phyloP scores from a whole-genome alignment of 2,329 filamentous ascomycete species.

The Neopestalotiopsis sp. region DNA sequence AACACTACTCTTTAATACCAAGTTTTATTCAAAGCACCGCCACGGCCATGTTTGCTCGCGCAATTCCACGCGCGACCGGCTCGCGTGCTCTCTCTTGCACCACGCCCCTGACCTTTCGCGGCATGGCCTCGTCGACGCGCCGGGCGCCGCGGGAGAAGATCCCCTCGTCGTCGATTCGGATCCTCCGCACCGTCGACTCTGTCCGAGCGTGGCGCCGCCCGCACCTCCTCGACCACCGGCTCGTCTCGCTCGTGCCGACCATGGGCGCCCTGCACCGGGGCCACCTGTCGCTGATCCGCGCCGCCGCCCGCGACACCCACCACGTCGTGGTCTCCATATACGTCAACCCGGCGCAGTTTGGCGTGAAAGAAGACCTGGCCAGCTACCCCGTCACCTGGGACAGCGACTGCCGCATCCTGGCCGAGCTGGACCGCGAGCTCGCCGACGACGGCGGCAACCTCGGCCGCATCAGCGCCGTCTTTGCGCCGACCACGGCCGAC shows the following conservation, averaged over 20 bases:
- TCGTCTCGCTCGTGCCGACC: constrained; percentile 89
- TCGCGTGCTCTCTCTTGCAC: constrained; percentile 25
- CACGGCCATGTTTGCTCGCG: constrained; percentile 30
- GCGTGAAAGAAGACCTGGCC: constrained; percentile 82
- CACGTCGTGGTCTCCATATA: constrained; percentile 91
- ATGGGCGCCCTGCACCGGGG: constrained; percentile 98
- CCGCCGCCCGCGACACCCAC: constrained; percentile 83
- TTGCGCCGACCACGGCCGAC: constrained; percentile 79
- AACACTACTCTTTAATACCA: constrained; percentile 4
- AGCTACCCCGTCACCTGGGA: constrained; percentile 93
- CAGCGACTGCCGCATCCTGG: constrained; percentile 71
- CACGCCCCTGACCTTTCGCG: constrained; percentile 26
- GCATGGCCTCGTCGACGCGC: constrained; percentile 13
- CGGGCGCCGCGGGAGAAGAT: constrained; percentile 49
- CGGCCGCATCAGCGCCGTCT: constrained; percentile 81
- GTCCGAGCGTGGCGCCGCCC: constrained; percentile 74
- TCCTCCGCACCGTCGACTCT: constrained; percentile 78
- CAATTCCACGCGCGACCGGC: constrained; percentile 27
- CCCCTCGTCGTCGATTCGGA: constrained; percentile 64
- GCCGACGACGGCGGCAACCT: constrained; percentile 61
- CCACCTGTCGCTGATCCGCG: constrained; percentile 83
- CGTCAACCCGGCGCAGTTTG: constrained; percentile 97
- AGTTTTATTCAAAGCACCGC: not conserved
- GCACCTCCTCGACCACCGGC: constrained; percentile 69
- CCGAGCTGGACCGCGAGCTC: constrained; percentile 74